Base-by-base conservation (phyloP, 768 basidiomycete genomes). In the Fistulinella prunicolor region DNA sequence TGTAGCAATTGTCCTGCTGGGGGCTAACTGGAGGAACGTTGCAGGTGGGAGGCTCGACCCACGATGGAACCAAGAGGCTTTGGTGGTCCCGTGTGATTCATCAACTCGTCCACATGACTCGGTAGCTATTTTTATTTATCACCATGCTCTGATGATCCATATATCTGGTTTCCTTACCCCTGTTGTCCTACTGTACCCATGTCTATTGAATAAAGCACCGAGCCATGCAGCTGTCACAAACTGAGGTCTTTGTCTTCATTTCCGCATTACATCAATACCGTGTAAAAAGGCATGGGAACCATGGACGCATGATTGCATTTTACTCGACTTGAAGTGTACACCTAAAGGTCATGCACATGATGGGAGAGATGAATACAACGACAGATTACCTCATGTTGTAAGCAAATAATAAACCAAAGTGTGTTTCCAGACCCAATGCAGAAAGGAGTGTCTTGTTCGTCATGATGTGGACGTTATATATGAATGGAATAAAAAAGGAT, bases 301-400 rank as follows among this genome's bases (percentile, higher is more conserved):
- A 44, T 38, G 41, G 12, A 50, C 4, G 29, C 17, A 24, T 46
- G 39, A 44, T 41, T 50, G 50, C 5, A 49, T 51, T 56, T 44
- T 34, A 42, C 39, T 56, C 42, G 42, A 26, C 32, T 47, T 53
- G 45, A 36, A 54, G 47, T 44, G 37, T 56, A 61, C 55, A 57
- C 47, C 36, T 47, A 39, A 36, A n/a, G 36, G 49, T 24, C 44
- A 40, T n/a, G n/a, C n/a, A n/a, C n/a, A n/a, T n/a, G n/a, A n/a
- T 43, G 7, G 38, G 46, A 22, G 44, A 37, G 38, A 41, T 51
- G 61, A 21, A 59, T 62, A 64, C 60, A 54, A 44, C 43, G 56
- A 38, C 38, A 10, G 48, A 64, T 62, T 64, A 61, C 51, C 51
- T 53, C 43, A 29, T 46, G 50, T 50, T 59, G 51, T 53, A 49